Evolutionary conservation across 2,329 filamentous ascomycete genomes (phyloP).

Genomic region (Diaporthe vaccinii): DNA sequence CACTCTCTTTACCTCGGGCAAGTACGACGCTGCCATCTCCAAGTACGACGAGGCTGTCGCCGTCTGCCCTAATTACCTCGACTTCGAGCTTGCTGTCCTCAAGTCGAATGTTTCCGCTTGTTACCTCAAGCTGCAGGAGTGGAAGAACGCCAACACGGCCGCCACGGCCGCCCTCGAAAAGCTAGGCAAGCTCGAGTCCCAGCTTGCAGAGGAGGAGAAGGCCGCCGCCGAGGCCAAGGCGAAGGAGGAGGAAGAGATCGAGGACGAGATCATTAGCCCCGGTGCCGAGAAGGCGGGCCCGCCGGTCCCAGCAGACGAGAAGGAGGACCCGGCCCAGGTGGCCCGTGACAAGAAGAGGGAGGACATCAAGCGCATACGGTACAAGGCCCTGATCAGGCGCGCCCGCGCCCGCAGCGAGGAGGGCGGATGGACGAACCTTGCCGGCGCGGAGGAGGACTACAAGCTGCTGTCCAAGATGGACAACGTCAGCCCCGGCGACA

Average conservation of each 20-base stretch:
- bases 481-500: constrained; percentile 75
- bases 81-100: constrained; percentile 90
- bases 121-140: constrained; percentile 85
- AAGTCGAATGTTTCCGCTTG: constrained; percentile 92
- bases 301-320: constrained; percentile 45
- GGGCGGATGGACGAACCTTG: constrained; percentile 83
- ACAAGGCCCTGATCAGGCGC: constrained; percentile 85
- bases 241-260: constrained; percentile 60
- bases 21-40: constrained; percentile 83
- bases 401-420: constrained; percentile 79
- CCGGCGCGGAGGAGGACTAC: constrained; percentile 86
- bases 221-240: constrained; percentile 64
- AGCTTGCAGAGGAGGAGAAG: constrained; percentile 49
- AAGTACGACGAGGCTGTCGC: constrained; percentile 86
- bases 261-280: constrained; percentile 72
- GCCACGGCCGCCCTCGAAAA: constrained; percentile 81
- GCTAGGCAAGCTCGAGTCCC: constrained; percentile 71
- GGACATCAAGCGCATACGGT: constrained; percentile 82
- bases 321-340: constrained; percentile 48
- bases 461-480: constrained; percentile 71
- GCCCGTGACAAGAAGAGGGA: constrained; percentile 58
- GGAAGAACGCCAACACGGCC: constrained; percentile 83
- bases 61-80: constrained; percentile 84
- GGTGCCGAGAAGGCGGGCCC: constrained; percentile 67
- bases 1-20: constrained; percentile 78